These are phyloP conservation scores for Talinum fruticosum DNA, from an alignment of 148 eudicot genomes.

Conservation along the genomic window DNA sequence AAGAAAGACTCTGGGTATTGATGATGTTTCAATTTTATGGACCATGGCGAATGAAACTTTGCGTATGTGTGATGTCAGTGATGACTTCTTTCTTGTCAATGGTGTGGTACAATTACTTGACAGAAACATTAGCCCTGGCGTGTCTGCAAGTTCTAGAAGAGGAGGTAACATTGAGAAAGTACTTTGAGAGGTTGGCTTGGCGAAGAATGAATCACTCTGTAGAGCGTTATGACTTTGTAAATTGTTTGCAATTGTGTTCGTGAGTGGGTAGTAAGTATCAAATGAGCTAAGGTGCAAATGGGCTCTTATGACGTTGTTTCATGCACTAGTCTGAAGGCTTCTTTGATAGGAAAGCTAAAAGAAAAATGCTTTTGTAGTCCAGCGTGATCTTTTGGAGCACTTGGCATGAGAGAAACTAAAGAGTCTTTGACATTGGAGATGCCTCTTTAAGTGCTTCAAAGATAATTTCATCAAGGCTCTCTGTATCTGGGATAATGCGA, in stretches of 20 bases:
- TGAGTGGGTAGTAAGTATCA: not conserved
- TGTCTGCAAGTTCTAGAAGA: not conserved
- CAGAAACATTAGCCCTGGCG: not conserved
- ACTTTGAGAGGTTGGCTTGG: not conserved
- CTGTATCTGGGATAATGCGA: no score
- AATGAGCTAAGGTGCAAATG: not conserved
- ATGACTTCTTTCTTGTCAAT: not conserved
- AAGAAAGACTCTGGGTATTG: not conserved
- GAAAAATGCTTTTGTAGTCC: no score
- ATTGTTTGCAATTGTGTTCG: not conserved
- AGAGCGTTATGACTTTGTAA: not conserved
- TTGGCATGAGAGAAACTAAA: no score
- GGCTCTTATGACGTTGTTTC: not conserved
- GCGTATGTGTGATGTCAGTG: not conserved
- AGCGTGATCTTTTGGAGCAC: no score
- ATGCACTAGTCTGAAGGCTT: no score
- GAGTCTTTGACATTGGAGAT: no score
- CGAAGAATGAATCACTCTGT: not conserved
- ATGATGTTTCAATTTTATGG: not conserved
- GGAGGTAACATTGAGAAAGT: no score
- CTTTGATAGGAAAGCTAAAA: no score
- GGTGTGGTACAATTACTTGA: not conserved
- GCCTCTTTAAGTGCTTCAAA: no score
- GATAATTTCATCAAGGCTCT: no score
- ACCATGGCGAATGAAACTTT: not conserved